phyloP scores from a whole-genome alignment of 495 filamentous ascomycete species.

The Aspergillus ellipticus region DNA sequence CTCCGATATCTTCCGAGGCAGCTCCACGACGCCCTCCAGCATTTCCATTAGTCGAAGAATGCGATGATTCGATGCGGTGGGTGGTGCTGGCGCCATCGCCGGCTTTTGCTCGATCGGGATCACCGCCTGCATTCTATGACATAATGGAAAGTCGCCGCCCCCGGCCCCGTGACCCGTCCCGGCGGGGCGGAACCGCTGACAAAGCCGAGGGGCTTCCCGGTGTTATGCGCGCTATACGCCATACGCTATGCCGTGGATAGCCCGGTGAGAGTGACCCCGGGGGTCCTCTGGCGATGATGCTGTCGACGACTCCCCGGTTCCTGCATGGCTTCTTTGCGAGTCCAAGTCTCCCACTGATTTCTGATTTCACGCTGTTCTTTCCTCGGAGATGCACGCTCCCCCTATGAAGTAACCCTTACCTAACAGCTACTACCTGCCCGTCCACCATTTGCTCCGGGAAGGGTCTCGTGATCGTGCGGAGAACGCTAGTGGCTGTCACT shows the following conservation, averaged over 20 bases:
- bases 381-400: slow-evolving; percentile 4
- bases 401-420: slow-evolving; percentile 13
- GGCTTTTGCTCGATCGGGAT: slow-evolving; percentile 6
- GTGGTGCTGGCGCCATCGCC: slow-evolving; percentile 7
- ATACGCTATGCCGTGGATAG: not conserved
- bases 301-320: too few species aligned
- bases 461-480: slow-evolving; percentile 11
- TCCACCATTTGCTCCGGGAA: slow-evolving; percentile 3
- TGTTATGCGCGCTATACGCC: not conserved
- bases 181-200: slow-evolving; percentile 26
- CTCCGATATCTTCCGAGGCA: too few species aligned
- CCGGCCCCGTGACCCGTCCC: slow-evolving; percentile 19
- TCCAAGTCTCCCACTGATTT: not conserved
- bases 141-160: slow-evolving; percentile 24
- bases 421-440: slow-evolving; percentile 15
- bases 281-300: too few species aligned
- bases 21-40: too few species aligned
- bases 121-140: slow-evolving; percentile 25
- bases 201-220: not conserved
- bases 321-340: too few species aligned
- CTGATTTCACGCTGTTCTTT: not conserved
- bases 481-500: slow-evolving; percentile 4
- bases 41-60: slow-evolving; percentile 8
- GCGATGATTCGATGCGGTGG: slow-evolving; percentile 11
- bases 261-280: not conserved